Evolutionary conservation across 2,329 filamentous ascomycete species (phyloP), one percentile per base, ranked within the genome.

Genomic region (Metarhizium album): DNA sequence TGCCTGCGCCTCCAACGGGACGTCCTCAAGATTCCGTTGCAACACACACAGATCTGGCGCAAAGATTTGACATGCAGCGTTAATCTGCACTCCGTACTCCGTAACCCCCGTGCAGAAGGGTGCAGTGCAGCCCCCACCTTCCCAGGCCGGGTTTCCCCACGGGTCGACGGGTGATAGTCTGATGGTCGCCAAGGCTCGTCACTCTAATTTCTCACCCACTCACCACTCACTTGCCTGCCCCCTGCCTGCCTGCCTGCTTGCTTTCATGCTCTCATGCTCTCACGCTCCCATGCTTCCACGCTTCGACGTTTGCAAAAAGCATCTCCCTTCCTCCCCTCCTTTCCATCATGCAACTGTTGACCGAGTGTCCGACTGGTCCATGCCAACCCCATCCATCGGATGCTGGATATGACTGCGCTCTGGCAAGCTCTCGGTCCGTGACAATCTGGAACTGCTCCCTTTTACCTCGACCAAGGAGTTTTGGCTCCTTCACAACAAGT

Each of bases 11-110:
- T 23, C 18, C 4, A 16, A 29, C 27, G 11, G n/a, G n/a, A 29
- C 27, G 27, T 29, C 27, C 27, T 29, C 20, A 24, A 4, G 22
- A 38, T 47, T 27, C 23, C 16, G 22, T 29, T 20, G 46, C 45
- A 7, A 38, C 45, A 48, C 35, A 24, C 20, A 27, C 35, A 18
- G 46, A 48, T 48, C 35, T 48, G 46, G 40, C 46, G 46, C 46
- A 48, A 42, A 35, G 37, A 33, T 24, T 48, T 31, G n/a, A n/a
- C n/a, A 20, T 48, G 46, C 46, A 48, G 46, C 37, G 46, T 46
- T 18, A 38, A 47, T 47, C 46, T 47, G 22, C 40, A 47, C 27
- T n/a, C n/a, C n/a, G n/a, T n/a, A n/a, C n/a, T n/a, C n/a, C n/a
- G n/a, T n/a, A n/a, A n/a, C 18, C 22, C 33, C 46, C 35, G 42